Percentiles rank a stretch among this genome's conserved stretches.
phyloP scores from a whole-genome alignment of 2,329 filamentous ascomycete species.

The Xylaria sp. region DNA sequence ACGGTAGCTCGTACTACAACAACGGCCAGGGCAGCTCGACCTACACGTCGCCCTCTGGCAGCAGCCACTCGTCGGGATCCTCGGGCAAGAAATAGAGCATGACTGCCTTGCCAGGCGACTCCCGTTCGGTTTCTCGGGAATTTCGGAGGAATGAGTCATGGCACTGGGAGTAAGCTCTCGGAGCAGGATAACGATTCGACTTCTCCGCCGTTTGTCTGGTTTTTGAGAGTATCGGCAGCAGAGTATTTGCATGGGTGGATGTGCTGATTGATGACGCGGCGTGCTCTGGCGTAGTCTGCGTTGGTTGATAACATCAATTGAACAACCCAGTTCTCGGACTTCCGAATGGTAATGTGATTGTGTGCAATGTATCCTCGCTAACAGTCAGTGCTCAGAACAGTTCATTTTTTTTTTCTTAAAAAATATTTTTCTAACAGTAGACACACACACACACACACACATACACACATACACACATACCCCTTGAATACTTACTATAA shows the following conservation, averaged over 20 bases:
- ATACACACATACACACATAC: too few relatives aligned
- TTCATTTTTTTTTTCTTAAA: too few relatives aligned
- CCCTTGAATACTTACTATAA: too few relatives aligned
- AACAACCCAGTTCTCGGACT: too few relatives aligned
- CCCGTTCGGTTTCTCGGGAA: background rate
- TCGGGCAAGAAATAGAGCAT: conserved; percentile 28
- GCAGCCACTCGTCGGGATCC: conserved; percentile 27
- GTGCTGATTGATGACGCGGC: too few relatives aligned
- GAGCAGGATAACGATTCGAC: background rate
- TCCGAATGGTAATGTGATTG: too few relatives aligned
- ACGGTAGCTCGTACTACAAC: conserved; percentile 76
- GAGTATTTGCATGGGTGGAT: background rate
- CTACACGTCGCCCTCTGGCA: conserved; percentile 67
- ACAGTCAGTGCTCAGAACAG: too few relatives aligned
- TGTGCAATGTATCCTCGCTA: too few relatives aligned
- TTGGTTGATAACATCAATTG: too few relatives aligned
- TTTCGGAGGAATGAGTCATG: background rate
- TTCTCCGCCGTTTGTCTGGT: background rate
- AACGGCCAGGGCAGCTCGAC: conserved; percentile 65
- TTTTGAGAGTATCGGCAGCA: background rate
- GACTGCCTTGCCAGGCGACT: background rate
- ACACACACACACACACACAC: too few relatives aligned
- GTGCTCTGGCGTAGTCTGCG: too few relatives aligned
- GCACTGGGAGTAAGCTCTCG: background rate
- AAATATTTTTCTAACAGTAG: too few relatives aligned